phyloP scores from a whole-genome alignment of 768 basidiomycete genomes.

The Erythrobasidium yunnanense region DNA sequence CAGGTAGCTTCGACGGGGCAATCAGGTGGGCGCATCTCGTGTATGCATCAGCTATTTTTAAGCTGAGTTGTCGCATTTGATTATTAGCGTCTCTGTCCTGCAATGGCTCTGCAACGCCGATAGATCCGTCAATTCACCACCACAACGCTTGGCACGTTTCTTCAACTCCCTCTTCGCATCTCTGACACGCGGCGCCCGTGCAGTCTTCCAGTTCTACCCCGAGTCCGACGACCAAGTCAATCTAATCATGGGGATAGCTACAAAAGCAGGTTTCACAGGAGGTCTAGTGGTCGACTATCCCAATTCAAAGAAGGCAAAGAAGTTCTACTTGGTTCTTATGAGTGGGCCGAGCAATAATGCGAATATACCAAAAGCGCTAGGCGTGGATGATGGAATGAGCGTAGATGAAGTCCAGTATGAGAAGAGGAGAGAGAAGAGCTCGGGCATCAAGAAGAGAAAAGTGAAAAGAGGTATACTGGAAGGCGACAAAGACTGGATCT shows the following conservation, averaged over 20 bases:
- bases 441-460: slow-evolving; percentile 46
- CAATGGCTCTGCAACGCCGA: slow-evolving; percentile 98
- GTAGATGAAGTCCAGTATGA: slow-evolving; percentile 55
- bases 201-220: slow-evolving; percentile 88
- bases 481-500: slow-evolving; percentile 74
- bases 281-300: slow-evolving; percentile 95
- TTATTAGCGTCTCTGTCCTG: slow-evolving; percentile 78
- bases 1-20: slow-evolving; percentile 93
- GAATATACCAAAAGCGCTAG: background rate
- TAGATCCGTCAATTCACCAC: slow-evolving; percentile 53
- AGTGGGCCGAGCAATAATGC: slow-evolving; percentile 49
- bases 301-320: slow-evolving; percentile 87
- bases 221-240: slow-evolving; percentile 94
- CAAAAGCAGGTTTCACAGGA: slow-evolving; percentile 90
- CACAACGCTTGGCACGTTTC: slow-evolving; percentile 57
- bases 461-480: slow-evolving; percentile 54
- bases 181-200: slow-evolving; percentile 71
- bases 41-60: background rate
- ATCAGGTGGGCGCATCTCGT: slow-evolving; percentile 57
- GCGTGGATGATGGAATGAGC: slow-evolving; percentile 29
- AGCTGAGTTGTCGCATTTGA: background rate
- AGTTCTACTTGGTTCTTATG: slow-evolving; percentile 85
- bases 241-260: slow-evolving; percentile 82
- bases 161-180: slow-evolving; percentile 85
- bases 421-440: slow-evolving; percentile 56